Conservation (phyloP, 176 grass and related monocot genomes). For the Oryza nivara region DNA sequence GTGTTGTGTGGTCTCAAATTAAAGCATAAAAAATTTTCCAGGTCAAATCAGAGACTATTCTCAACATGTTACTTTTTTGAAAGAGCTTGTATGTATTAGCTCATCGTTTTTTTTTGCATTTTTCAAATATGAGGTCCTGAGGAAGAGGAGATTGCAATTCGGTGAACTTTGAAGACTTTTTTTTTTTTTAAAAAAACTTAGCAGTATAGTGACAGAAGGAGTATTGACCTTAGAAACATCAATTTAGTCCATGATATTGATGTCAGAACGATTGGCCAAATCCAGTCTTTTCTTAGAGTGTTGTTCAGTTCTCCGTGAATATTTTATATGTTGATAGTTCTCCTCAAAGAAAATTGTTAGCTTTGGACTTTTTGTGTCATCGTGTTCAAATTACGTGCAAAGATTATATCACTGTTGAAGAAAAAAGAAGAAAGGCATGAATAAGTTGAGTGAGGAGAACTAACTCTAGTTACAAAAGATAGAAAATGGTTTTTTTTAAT, state of each 20-base stretch:
- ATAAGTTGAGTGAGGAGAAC: not conserved
- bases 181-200: not conserved
- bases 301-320: not conserved
- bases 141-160: not conserved
- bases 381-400: not conserved
- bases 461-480: no score
- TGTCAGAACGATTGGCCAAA: not conserved
- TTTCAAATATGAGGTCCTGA: not conserved
- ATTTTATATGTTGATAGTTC: not conserved
- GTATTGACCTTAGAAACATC: not conserved
- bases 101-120: not conserved
- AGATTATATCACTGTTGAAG: not conserved
- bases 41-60: conserved; percentile 18
- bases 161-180: conserved; percentile 16
- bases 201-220: not conserved
- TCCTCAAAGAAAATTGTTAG: not conserved
- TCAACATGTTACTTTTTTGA: not conserved
- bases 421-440: not conserved
- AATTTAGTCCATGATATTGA: conserved; percentile 35
- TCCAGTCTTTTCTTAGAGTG: not conserved
- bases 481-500: no score
- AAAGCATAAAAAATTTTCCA: conserved; percentile 5
- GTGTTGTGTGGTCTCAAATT: conserved; percentile 24
- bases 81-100: not conserved
- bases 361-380: conserved; percentile 12